Percentiles rank a stretch among this genome's conserved stretches.
phyloP scores from a whole-genome alignment of 257 asterid genomes.

The Buddleja alternifolia region DNA sequence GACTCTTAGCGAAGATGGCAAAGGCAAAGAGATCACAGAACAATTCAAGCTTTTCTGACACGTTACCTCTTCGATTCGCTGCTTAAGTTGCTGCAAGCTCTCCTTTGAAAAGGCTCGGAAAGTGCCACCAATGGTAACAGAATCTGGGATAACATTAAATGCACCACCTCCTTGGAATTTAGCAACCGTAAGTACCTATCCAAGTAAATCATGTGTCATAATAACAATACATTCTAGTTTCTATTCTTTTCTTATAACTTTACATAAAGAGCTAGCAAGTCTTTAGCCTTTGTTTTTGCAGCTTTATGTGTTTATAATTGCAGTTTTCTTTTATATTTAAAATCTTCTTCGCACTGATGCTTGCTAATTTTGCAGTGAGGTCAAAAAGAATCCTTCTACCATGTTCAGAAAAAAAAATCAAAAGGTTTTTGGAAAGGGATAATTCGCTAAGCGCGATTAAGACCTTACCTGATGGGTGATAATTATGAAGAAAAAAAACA shows the following conservation, averaged over 20 bases:
- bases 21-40: neutral
- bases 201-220: slow-evolving; percentile 19
- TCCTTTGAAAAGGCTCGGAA: slow-evolving; percentile 82
- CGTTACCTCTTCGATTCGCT: slow-evolving; percentile 75
- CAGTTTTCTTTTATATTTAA: too few relatives aligned
- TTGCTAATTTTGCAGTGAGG: too few relatives aligned
- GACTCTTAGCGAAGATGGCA: neutral
- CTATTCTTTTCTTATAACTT: neutral
- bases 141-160: slow-evolving; percentile 89
- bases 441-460: too few relatives aligned
- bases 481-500: too few relatives aligned
- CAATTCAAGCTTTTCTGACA: slow-evolving; percentile 12
- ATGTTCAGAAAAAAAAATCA: too few relatives aligned
- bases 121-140: slow-evolving; percentile 92
- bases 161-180: slow-evolving; percentile 92
- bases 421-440: too few relatives aligned
- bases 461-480: too few relatives aligned
- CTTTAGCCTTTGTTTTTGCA: too few relatives aligned
- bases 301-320: too few relatives aligned
- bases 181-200: slow-evolving; percentile 86
- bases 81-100: slow-evolving; percentile 67
- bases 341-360: too few relatives aligned
- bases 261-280: too few relatives aligned
- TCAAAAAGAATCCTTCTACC: too few relatives aligned
- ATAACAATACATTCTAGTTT: neutral